Percentiles rank a stretch among this genome's conserved stretches.
These are phyloP conservation scores for Aspergillus bertholletiae DNA, from an alignment of 495 filamentous ascomycete species.

Conservation along the genomic window DNA sequence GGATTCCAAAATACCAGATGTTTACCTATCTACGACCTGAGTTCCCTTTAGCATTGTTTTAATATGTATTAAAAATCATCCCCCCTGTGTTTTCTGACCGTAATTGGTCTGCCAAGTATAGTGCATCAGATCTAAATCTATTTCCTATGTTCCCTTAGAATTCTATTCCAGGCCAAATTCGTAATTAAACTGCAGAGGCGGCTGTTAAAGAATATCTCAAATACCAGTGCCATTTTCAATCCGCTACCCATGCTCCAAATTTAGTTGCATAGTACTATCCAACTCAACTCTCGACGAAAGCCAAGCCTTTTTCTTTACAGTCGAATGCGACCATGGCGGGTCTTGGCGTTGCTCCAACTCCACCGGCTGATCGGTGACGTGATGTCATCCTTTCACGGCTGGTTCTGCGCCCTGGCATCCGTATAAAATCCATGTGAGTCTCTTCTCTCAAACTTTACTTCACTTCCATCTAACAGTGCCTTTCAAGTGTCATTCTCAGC, in stretches of 20 bases:
- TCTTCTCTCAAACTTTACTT: constrained; percentile 9
- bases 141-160: constrained; percentile 20
- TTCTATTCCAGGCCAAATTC: neutral
- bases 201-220: too few relatives aligned
- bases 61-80: constrained; percentile 46
- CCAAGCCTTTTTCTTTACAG: neutral
- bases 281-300: too few relatives aligned
- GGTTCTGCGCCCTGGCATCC: neutral
- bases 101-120: constrained; percentile 29
- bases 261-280: too few relatives aligned
- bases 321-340: neutral
- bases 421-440: constrained; percentile 17
- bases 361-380: constrained; percentile 27
- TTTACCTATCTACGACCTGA: constrained; percentile 18
- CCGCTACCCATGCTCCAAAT: too few relatives aligned
- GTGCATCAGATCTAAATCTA: constrained; percentile 37
- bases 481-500: neutral
- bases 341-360: constrained; percentile 14
- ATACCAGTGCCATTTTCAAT: too few relatives aligned
- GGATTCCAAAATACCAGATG: constrained; percentile 1
- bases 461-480: neutral
- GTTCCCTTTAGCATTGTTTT: constrained; percentile 23
- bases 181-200: neutral
- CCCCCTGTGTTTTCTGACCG: constrained; percentile 21
- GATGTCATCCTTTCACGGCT: constrained; percentile 23